These are phyloP conservation scores for Diversispora eburnea DNA, from an alignment of 192 early-diverging fungal genomes.

Conservation along the genomic window DNA sequence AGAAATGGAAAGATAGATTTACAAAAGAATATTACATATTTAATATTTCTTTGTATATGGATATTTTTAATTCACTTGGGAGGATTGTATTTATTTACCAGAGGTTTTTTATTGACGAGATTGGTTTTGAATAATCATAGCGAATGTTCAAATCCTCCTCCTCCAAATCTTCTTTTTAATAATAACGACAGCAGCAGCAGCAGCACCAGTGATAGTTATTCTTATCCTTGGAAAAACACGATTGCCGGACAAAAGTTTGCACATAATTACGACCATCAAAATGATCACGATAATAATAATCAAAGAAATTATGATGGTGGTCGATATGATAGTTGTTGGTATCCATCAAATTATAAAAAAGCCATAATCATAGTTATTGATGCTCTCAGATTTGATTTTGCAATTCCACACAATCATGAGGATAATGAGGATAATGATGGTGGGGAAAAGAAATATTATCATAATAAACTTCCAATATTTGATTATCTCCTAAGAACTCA, in stretches of 20 bases:
- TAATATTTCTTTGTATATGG: slow-evolving; percentile 33
- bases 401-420: no score
- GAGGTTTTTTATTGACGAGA: slow-evolving; percentile 70
- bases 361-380: slow-evolving; percentile 68
- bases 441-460: slow-evolving; percentile 34
- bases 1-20: not conserved
- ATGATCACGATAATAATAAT: no score
- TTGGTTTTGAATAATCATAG: slow-evolving; percentile 57
- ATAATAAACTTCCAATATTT: slow-evolving; percentile 51
- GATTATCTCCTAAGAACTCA: slow-evolving; percentile 41
- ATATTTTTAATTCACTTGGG: slow-evolving; percentile 41
- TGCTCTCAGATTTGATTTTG: slow-evolving; percentile 67
- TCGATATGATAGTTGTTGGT: slow-evolving; percentile 36
- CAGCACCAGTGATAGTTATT: not conserved
- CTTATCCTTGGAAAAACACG: not conserved
- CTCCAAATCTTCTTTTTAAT: not conserved
- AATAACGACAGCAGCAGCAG: slow-evolving; percentile 31
- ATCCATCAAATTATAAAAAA: slow-evolving; percentile 51
- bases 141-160: slow-evolving; percentile 24
- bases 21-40: not conserved
- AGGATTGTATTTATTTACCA: slow-evolving; percentile 64
- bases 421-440: no score
- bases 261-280: no score
- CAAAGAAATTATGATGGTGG: no score
- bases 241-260: not conserved